Base-by-base conservation (phyloP, 1,284 basidiomycete species). In the Ceratobasidium papillatum region DNA sequence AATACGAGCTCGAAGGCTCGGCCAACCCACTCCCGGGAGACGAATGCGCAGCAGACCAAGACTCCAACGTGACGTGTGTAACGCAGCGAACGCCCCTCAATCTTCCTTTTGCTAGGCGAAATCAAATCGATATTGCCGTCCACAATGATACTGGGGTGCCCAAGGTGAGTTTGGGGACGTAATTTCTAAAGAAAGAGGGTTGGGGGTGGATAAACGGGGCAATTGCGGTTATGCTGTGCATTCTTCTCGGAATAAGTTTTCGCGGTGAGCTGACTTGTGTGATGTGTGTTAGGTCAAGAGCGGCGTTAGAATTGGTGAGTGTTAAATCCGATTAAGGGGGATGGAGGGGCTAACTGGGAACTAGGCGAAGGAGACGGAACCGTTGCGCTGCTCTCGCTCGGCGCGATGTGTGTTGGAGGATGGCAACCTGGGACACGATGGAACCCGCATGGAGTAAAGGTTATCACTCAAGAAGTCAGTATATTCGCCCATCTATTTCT, bases 391-490 rank as follows among this genome's bases (percentile, higher is more conserved):
- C 81, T 98, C 19, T 95, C 94, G 78, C 85, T 98, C 45, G 97
- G 96, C 8, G 90, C 94, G 7, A 99, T 99, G 96, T 99, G 97
- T 80, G 90, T 92, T 7, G 93, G 94, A 79, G 97, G 96, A 2
- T 98, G 97, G 97, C 95, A 96, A 82, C 22, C 56, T 43, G 86
- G 91, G 73, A 87, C 87, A 77, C 86, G 91, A 65, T 99, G 96
- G 93, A 99, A 99, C 82, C 98, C 98, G 0, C 92, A 91, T n/a
- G 89, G 92, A 19, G 94, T 96, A 79, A 86, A 89, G 78, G 86
- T 99, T 43, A 88, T 91, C 19, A 98, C 95, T 2, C 91, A 96
- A 77, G 96, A 98, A 86, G 90, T 91, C 77, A 77, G 85, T 78
- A 69, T 19, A n/a, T 11, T 49, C n/a, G n/a, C 11, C 9, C 11